phyloP scores from a whole-genome alignment of 2,329 filamentous ascomycete species.

The Scedosporium minutisporum region DNA sequence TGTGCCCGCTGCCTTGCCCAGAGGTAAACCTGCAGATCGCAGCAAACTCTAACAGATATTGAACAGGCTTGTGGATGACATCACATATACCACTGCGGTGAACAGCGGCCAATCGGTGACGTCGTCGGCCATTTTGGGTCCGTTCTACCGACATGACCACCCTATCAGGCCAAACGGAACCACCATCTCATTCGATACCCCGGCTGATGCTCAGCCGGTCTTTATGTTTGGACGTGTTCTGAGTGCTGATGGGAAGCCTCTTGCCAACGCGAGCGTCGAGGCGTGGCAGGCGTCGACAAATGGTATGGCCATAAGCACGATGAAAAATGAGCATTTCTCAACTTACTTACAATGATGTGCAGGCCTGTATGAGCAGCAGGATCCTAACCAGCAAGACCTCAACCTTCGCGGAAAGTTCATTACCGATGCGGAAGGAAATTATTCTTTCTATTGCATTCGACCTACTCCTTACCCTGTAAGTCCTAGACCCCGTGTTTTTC shows the following conservation, averaged over 20 bases:
- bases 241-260: slow-evolving; percentile 36
- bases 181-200: slow-evolving; percentile 48
- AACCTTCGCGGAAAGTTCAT: slow-evolving; percentile 66
- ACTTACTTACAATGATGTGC: no score
- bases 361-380: slow-evolving; percentile 59
- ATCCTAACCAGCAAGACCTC: slow-evolving; percentile 57
- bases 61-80: slow-evolving; percentile 61
- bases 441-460: slow-evolving; percentile 50
- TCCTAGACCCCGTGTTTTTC: no score
- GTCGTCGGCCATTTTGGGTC: slow-evolving; percentile 70
- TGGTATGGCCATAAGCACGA: slow-evolving; percentile 11
- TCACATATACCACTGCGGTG: slow-evolving; percentile 55
- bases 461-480: slow-evolving; percentile 42
- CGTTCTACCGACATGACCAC: slow-evolving; percentile 70
- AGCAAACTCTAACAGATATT: slow-evolving; percentile 12
- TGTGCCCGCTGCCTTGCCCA: slow-evolving; percentile 12
- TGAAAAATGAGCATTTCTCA: no score
- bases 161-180: slow-evolving; percentile 59
- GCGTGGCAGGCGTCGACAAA: slow-evolving; percentile 76
- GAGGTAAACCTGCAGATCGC: no score
- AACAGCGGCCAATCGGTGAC: slow-evolving; percentile 42
- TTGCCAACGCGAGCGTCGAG: slow-evolving; percentile 59
- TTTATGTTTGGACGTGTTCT: slow-evolving; percentile 54
- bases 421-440: slow-evolving; percentile 56
- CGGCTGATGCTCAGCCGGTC: slow-evolving; percentile 28